Base-by-base conservation (phyloP, 2,329 filamentous ascomycete species). In the Aspergillus hortae region DNA sequence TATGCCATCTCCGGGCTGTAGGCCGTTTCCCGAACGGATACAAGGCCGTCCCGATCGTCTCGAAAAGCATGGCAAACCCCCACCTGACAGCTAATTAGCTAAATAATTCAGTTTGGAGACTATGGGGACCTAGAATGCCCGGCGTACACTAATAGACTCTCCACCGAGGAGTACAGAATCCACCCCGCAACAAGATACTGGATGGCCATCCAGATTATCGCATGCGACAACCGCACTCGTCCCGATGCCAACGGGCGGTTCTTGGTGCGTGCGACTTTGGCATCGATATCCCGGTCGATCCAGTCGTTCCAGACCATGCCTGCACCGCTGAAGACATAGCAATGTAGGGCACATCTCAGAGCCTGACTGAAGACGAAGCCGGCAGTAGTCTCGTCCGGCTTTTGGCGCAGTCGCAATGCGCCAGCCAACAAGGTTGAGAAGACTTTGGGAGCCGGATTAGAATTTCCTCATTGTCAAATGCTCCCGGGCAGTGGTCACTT, bases 261-360 rank as follows among this genome's bases (percentile, higher is more conserved):
- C 48, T 66, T 67, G 14, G 64, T 66, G n/a, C 64, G 58, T 3
- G 58, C 56, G 9, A 65, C 62, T 6, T 65, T 56, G 19, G 54
- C 53, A 33, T 67, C 64, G 25, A 67, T 64, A 32, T 65, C 58
- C 2, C 60, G 62, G 43, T 66, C 64, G 5, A 67, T 55, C 54
- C 56, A 65, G 51, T 67, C 64, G 35, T 67, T 65, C 64, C 64
- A 67, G 2, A 65, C 64, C 62, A 65, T 66, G 7, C 63, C 64
- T 1, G 64, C 64, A 5, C 64, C 64, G 38, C 62, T 64, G 35
- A 65, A 65, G 1, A 63, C 30, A 21, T 64, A 61, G 30, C 55
- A 57, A 40, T 65, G 48, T 5, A 53, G 49, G 1, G 60, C 58
- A 30, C 64, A 63, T 7, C 48, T 30, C 42, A 67, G 56, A 10